Base-by-base conservation (phyloP, 164 flowering plant genomes). In the Stephania yunnanensis region DNA sequence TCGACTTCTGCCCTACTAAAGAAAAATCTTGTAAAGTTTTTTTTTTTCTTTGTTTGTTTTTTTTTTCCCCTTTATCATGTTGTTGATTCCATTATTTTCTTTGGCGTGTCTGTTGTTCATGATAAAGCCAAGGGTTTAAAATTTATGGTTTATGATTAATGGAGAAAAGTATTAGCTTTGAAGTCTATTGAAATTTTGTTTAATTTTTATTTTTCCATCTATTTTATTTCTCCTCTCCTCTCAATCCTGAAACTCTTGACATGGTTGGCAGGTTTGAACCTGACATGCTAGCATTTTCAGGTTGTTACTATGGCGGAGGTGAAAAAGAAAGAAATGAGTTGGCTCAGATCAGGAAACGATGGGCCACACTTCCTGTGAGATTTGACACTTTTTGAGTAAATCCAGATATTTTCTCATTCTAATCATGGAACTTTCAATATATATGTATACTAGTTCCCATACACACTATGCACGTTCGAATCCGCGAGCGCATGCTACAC, bases 211-310 rank as follows among this genome's bases (percentile, higher is more conserved):
- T 19, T 61, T 61, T 58, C 20, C 66, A 61, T 61, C 19, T 7
- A 19, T n/a, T 52, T 58, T 25, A 58, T 20, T 66, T 50, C n/a
- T 7, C 2, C 3, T 11, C 58, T 36, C 50, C 10, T 29, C 17
- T 48, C 2, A 67, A 58, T 46, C 10, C 55, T 55, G 72, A 71
- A 25, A 6, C 64, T 68, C 36, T 61, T 46, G 12, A 1, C 17
- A 29, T 36, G 22, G 6, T 7, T 75, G 64, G 68, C 87, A 96
- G 99, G 87, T 96, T 90, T 87, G 99, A 96, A 83, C 91, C 98
- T 76, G 99, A 96, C 77, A 96, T 96, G 97, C 89, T 96, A 30
- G 98, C 99, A 72, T 96, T 96, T 81, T 92, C 98, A 81, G 98
- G 99, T 12, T 96, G 99, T 81, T 92, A 94, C 84, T 94, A 83